A percentile compares a stretch with the other conserved stretches of the same genome.
Evolutionary conservation across 2,329 filamentous ascomycete genomes (phyloP).

Genomic region (Aureobasidium lini): DNA sequence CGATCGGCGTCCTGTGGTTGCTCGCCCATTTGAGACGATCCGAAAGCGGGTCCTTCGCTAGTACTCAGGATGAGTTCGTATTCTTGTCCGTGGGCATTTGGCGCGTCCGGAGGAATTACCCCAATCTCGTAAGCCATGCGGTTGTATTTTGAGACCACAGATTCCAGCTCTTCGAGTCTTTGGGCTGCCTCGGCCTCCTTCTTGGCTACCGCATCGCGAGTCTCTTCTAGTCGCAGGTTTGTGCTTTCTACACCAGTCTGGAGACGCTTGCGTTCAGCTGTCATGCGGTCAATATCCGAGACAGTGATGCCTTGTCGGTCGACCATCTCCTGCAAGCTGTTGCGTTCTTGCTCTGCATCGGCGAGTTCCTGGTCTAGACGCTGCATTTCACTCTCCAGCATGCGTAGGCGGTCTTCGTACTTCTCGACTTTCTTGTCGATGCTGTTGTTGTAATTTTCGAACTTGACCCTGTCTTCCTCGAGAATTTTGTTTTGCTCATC

Average conservation of each 20-base stretch:
- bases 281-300: slow-evolving; percentile 99
- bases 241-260: slow-evolving; percentile 79
- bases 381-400: slow-evolving; percentile 79
- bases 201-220: slow-evolving; percentile 73
- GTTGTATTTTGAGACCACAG: slow-evolving; percentile 85
- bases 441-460: slow-evolving; percentile 85
- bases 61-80: slow-evolving; percentile 82
- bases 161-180: slow-evolving; percentile 88
- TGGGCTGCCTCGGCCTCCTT: slow-evolving; percentile 80
- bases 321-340: slow-evolving; percentile 72
- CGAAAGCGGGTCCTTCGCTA: slow-evolving; percentile 69
- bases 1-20: slow-evolving; percentile 54
- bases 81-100: slow-evolving; percentile 75
- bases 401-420: slow-evolving; percentile 70
- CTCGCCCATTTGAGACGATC: slow-evolving; percentile 42
- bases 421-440: slow-evolving; percentile 83
- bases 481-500: slow-evolving; percentile 89
- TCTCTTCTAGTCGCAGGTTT: slow-evolving; percentile 69
- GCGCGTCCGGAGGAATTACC: slow-evolving; percentile 75
- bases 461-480: slow-evolving; percentile 90
- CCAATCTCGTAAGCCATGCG: slow-evolving; percentile 89
- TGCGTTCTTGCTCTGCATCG: slow-evolving; percentile 75
- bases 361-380: slow-evolving; percentile 68
- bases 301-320: slow-evolving; percentile 93
- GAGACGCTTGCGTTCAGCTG: slow-evolving; percentile 85